These are phyloP conservation scores for Kwoniella pini DNA, from an alignment of 768 basidiomycete genomes.

Conservation along the genomic window DNA sequence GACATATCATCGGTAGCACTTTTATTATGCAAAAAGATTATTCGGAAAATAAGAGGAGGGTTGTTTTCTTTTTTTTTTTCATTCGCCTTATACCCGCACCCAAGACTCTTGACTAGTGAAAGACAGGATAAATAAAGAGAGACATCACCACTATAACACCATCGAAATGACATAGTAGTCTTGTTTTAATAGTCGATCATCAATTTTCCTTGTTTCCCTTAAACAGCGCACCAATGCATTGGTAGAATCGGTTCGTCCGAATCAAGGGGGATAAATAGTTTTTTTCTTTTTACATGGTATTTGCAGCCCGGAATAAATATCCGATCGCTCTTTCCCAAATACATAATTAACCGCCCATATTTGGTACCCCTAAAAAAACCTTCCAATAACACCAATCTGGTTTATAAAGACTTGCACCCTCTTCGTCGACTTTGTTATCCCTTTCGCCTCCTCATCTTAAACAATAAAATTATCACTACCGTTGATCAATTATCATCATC, in stretches of 20 bases:
- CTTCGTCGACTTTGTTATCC: not conserved
- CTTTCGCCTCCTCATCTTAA: not conserved
- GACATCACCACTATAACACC: not conserved
- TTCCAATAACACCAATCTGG: not conserved
- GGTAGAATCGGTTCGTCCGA: not conserved
- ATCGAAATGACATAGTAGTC: not conserved
- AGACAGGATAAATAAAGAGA: not conserved
- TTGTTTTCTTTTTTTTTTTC: not conserved
- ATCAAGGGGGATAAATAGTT: constrained; percentile 3
- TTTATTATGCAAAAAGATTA: not conserved
- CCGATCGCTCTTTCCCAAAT: not conserved
- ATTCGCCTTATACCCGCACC: constrained; percentile 1
- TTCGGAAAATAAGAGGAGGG: constrained; percentile 2
- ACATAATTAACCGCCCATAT: not conserved
- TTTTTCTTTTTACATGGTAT: not conserved
- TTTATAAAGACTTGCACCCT: not conserved
- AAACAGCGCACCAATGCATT: too few species aligned
- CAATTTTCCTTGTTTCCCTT: not conserved
- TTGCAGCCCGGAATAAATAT: not conserved
- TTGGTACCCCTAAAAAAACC: not conserved
- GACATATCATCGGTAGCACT: not conserved
- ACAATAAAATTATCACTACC: not conserved
- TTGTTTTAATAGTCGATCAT: not conserved
- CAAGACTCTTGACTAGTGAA: not conserved
- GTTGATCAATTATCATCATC: too few species aligned